Base-by-base conservation (phyloP, 169 alveolate species). In the Plasmodium malariae region DNA sequence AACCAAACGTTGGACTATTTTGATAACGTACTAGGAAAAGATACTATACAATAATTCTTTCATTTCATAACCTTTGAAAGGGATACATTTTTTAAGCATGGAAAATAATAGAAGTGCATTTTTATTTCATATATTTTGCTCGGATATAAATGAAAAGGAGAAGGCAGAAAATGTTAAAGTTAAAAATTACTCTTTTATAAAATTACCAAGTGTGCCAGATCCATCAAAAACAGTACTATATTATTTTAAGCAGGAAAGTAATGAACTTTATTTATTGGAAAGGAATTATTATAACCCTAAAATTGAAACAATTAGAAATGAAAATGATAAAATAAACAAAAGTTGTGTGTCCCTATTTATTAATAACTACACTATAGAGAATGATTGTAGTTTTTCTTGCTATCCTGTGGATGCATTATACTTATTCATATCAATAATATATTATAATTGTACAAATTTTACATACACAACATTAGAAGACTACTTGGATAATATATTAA, bases 391-490 rank as follows among this genome's bases (percentile, higher is more conserved):
- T 30, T 83, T 43, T 83, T 65, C 28, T n/a, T 83, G 91, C 17
- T 83, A 68, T 54, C 91, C 91, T 40, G 36, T 83, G n/a, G 91
- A 83, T 83, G 83, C 70, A 32, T 7, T 83, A 37, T 83, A 68
- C 40, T 3, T 83, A n/a, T 83, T 83, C 48, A 83, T 60, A 54
- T 67, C 86, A 11, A 28, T 83, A 14, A 68, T 83, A n/a, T 83
- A 83, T 83, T 26, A 83, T 17, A 83, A 83, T 32, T 65, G 36
- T 60, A 3, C 72, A 36, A 32, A 60, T 9, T 68, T 68, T 57
- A 83, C 69, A 11, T 83, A 51, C 17, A 83, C 60, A 43, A 83
- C 86, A n/a, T 17, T 83, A 45, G 91, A 72, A 57, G 85, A 83
- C 36, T 83, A 67, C 34, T 43, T 83, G 49, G 67, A 67, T 32